Conservation (phyloP, 179 eudicot species). For the Gypsophila paniculata region DNA sequence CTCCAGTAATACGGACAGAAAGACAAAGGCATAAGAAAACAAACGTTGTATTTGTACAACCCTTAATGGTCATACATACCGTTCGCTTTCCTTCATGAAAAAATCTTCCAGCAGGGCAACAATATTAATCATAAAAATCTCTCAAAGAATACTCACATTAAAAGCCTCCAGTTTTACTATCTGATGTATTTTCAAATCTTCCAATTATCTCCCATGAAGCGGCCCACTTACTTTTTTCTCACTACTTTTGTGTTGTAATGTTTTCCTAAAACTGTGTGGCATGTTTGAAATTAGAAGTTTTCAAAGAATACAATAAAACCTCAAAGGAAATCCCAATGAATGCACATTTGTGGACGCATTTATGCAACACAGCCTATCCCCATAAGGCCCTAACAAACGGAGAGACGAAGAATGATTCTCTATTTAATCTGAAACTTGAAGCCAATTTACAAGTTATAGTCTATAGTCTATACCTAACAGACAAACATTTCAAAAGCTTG, state of each 20-base stretch:
- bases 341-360: not conserved
- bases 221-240: not conserved
- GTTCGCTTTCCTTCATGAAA: slow-evolving; percentile 1
- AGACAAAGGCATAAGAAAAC: slow-evolving; percentile 5
- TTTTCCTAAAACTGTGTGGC: not conserved
- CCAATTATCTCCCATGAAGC: not conserved
- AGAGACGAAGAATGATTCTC: not conserved
- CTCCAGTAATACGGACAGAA: slow-evolving; percentile 12
- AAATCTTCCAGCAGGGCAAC: not conserved
- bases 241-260: not conserved
- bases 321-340: not conserved
- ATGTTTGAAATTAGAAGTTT: not conserved
- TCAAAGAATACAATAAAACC: not conserved
- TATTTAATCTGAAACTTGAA: not conserved
- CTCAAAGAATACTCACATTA: not conserved
- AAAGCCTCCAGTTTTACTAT: not conserved
- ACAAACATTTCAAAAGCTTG: not conserved
- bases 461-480: not conserved
- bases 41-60: not conserved
- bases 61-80: not conserved
- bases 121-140: not conserved
- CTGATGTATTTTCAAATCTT: too few species aligned
- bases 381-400: not conserved
- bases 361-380: not conserved
- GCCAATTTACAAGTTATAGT: not conserved